Evolutionary conservation across 1,139 yeast genomes (phyloP), one percentile per base, ranked within the genome.

Genomic region (Waltiozyma sp.): DNA sequence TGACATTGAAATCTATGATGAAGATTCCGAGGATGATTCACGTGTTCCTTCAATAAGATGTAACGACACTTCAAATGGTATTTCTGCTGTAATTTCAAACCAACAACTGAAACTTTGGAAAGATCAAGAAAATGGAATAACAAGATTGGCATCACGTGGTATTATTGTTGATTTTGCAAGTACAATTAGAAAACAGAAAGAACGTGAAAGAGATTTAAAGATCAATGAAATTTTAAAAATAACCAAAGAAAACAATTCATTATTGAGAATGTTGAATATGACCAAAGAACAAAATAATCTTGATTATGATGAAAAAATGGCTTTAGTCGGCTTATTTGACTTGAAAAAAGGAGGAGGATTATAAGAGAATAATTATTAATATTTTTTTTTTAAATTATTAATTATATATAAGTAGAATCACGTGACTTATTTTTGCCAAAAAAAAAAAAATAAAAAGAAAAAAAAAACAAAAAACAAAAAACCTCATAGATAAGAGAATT

Each of bases 141-240:
- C 79, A 58, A 65, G 83, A 45, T 55, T 88, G 2, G 85, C 88
- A 0, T 95, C 87, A 51, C 70, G 71, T 40, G 82, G 87, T 54
- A 70, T 91, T 4, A 63, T 83, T 40, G 62, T 88, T 28, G 95
- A 89, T 59, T 91, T 91, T 57, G 60, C 85, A 34, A 76, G 76
- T 40, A 13, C 16, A 8, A 35, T 8, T 4, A 63, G 66, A 28
- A 58, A 56, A 14, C 54, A 55, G 2, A 59, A 54, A 42, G 56
- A 49, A 40, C 47, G 48, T 8, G 43, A 44, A 40, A 47, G 48
- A 10, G 43, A 45, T 4, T 19, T 23, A 1, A 51, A 49, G 33
- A 38, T 62, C 1, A 53, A 57, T 5, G 63, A 62, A 38, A 43
- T 49, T 8, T 43, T 46, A 18, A 36, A 41, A 23, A 41, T 53